Evolutionary conservation across 2,329 filamentous ascomycete species (phyloP), one percentile per base, ranked within the genome.

Genomic region (Aureobasidium melanogenum): DNA sequence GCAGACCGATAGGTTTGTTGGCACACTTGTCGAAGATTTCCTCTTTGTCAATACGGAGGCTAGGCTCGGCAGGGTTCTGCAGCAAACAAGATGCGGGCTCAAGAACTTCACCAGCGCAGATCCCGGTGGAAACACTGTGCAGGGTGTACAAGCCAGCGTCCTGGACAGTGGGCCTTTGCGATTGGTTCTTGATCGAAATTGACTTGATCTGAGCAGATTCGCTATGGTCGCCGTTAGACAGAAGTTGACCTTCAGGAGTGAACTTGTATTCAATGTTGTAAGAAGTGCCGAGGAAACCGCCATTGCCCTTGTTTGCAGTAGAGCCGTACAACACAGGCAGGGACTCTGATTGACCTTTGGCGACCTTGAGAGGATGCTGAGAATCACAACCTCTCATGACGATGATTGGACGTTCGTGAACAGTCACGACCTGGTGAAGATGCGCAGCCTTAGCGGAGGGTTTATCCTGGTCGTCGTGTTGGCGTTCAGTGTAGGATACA

Each of bases 1-100:
- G 84, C 60, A 99, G 82, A 43, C 94, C 94, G 64, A 99, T 89
- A 0, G 94, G 91, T 69, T 91, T 96, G 51, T 92, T 91, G 38
- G 92, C 93, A 72, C 94, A 99, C 71, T 95, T 96, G 73, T 99
- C 94, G 57, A 90, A 88, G 46, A 99, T 91, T 64, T 91, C 87
- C 67, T 96, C 88, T 7, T 85, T 81, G 34, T 82, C 82, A 54
- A 99, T 78, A 5, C 84, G 80, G 62, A 99, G 73, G 60, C 87
- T 84, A 10, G 94, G 94, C 74, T 96, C 87, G 0, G 94, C 87
- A 5, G 94, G 94, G 66, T 97, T 99, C 66, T 95, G 81, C 59
- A 99, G 78, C 62, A 96, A 80, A 72, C 93, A 97, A n/a, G 92
- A 94, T 2, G 93, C 89, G 30, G 94, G 94, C 72, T 99, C 94